Base-by-base conservation (phyloP, 1,284 basidiomycete genomes). In the Inonotus obliquus region DNA sequence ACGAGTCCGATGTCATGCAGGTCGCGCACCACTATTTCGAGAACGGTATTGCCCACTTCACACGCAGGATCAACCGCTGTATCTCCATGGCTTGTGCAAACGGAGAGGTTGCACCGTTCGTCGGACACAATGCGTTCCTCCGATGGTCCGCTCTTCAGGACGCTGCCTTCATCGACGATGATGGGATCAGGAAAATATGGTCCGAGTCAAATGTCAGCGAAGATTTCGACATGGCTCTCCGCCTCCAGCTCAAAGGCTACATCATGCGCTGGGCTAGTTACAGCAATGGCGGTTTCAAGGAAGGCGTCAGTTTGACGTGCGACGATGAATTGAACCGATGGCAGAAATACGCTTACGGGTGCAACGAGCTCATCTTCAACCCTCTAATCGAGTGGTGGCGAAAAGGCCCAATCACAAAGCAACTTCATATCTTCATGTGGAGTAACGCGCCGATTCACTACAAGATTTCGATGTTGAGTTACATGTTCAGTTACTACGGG, bases 401-500 rank as follows among this genome's bases (percentile, higher is more conserved):
- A 62, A 75, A 81, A 60, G 91, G 91, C 7, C 92, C 92, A 0
- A 84, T 93, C 72, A 91, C 82, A 47, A 83, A 85, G 65, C 89
- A 92, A 67, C 82, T 92, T 38, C 83, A 84, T 48, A 77, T 73
- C 21, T 94, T 93, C 76, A 66, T 92, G 29, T 92, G 89, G 89
- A 88, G 86, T 0, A 73, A 70, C 51, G 89, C 88, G 4, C 91
- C 91, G 0, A 77, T 90, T 0, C 89, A 92, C 73, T 93, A 92
- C 80, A 94, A 94, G 77, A 79, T 92, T 69, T 81, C 77, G 62
- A 88, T 89, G 86, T 73, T 85, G 76, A 77, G 86, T 2, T 88
- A 94, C 73, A 92, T 94, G 85, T 92, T 91, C 74, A 91, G 89
- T 11, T 94, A 94, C 74, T 93, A 52, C n/a, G 92, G 91, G 59